phyloP scores from a whole-genome alignment of 257 asterid species.

The Jacaranda mimosifolia region DNA sequence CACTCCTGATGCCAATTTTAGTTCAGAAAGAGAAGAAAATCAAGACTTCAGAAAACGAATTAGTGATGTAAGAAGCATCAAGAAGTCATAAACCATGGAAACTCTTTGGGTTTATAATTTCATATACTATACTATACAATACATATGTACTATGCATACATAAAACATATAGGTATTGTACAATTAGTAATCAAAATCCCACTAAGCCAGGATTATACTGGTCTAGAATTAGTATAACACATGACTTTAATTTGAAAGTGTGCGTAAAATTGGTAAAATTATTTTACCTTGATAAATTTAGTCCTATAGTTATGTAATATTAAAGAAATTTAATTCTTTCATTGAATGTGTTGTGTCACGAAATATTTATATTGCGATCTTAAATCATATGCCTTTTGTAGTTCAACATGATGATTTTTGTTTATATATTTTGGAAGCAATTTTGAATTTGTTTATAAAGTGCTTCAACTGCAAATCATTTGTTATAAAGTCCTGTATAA shows the following conservation, averaged over 20 bases:
- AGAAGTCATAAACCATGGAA: background rate
- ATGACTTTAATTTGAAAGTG: too few relatives aligned
- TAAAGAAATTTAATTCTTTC: background rate
- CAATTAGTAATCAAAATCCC: background rate
- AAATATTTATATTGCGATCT: background rate
- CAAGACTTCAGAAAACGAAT: background rate
- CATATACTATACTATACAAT: background rate
- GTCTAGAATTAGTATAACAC: background rate
- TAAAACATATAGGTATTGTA: background rate
- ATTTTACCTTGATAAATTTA: background rate
- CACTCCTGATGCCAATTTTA: background rate
- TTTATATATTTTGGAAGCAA: background rate
- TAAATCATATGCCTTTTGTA: background rate
- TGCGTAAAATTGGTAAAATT: background rate
- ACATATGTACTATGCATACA: background rate
- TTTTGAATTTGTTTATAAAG: too few relatives aligned
- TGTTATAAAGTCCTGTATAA: too few relatives aligned
- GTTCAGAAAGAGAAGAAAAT: background rate
- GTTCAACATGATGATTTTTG: conserved; percentile 7
- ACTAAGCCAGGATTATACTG: background rate
- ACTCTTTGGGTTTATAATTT: background rate
- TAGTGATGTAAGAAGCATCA: background rate
- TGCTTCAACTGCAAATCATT: too few relatives aligned
- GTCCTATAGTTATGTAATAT: background rate
- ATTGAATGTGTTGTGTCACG: background rate